Percentiles rank a stretch among this genome's conserved stretches.
phyloP scores from a whole-genome alignment of 2,329 filamentous ascomycete genomes.

The Volutella citrinella region DNA sequence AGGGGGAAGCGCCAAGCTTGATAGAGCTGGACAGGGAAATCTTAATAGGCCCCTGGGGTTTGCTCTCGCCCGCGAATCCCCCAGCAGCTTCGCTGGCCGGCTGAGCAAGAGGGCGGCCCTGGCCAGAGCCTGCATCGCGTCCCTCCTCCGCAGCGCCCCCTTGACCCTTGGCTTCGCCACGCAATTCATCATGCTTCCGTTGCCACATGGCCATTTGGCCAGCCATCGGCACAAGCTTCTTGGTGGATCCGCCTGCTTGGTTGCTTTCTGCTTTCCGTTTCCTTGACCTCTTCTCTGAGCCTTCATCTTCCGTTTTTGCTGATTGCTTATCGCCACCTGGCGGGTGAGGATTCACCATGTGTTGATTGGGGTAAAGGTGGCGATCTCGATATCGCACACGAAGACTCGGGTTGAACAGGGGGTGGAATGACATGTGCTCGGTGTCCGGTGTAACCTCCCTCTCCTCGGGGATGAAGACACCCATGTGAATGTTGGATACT shows the following conservation, averaged over 20 bases:
- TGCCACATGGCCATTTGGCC: conserved; percentile 45
- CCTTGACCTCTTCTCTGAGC: conserved; percentile 42
- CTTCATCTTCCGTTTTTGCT: conserved; percentile 24
- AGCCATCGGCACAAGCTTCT: conserved; percentile 40
- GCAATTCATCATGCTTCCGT: conserved; percentile 41
- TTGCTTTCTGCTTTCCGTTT: conserved; percentile 51
- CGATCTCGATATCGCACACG: conserved; percentile 76
- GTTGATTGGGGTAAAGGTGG: conserved; percentile 66
- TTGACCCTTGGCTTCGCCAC: conserved; percentile 16
- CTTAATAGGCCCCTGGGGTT: conserved; percentile 25
- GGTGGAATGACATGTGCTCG: conserved; percentile 66
- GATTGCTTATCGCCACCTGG: conserved; percentile 31
- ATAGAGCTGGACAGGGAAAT: conserved; percentile 30
- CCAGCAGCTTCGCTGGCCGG: too few relatives aligned
- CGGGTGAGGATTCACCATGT: conserved; percentile 54
- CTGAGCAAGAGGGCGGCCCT: too few relatives aligned
- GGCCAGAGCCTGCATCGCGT: too few relatives aligned
- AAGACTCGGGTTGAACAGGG: conserved; percentile 64
- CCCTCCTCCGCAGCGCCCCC: neutral
- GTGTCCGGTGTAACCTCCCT: conserved; percentile 52
- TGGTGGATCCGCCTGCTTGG: conserved; percentile 26
- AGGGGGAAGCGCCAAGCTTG: conserved; percentile 14
- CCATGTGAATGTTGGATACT: conserved; percentile 76
- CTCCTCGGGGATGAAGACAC: conserved; percentile 75
- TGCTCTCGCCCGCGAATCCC: conserved; percentile 12